These are phyloP conservation scores for Neoboletus brunneissimus DNA, from an alignment of 768 basidiomycete genomes.

Conservation along the genomic window DNA sequence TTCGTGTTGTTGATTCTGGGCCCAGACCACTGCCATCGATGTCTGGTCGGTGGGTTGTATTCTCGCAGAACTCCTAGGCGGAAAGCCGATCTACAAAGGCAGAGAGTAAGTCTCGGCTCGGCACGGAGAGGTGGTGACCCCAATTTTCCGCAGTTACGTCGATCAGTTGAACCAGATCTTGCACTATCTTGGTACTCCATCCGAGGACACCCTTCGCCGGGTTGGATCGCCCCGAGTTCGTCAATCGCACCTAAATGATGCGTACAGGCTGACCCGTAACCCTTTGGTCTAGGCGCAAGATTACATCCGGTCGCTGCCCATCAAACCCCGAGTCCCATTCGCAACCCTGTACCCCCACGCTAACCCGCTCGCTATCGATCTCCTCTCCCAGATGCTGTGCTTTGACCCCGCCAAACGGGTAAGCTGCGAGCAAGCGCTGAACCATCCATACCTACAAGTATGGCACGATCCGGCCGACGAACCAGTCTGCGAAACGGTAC, in stretches of 20 bases:
- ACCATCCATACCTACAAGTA: slow-evolving; percentile 91
- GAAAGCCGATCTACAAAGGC: slow-evolving; percentile 96
- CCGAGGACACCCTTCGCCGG: slow-evolving; percentile 92
- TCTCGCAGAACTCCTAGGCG: slow-evolving; percentile 86
- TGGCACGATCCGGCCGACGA: slow-evolving; percentile 99
- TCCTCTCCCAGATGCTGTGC: slow-evolving; percentile 86
- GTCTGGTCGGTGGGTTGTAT: slow-evolving; percentile 98
- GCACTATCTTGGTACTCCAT: slow-evolving; percentile 96
- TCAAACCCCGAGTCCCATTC: slow-evolving; percentile 93
- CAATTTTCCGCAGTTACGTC: slow-evolving; percentile 65
- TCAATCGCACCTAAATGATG: slow-evolving; percentile 6
- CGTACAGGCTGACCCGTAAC: neutral
- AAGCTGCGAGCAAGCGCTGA: slow-evolving; percentile 92
- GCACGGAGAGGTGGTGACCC: neutral
- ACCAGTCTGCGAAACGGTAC: slow-evolving; percentile 75
- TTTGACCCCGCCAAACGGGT: slow-evolving; percentile 97
- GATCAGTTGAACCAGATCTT: slow-evolving; percentile 98
- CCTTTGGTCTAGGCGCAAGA: slow-evolving; percentile 75
- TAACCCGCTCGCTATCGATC: slow-evolving; percentile 90
- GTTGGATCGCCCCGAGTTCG: slow-evolving; percentile 91
- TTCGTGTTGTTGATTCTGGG: slow-evolving; percentile 13
- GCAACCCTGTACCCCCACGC: slow-evolving; percentile 90
- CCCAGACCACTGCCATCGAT: slow-evolving; percentile 83
- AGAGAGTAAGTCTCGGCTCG: slow-evolving; percentile 66
- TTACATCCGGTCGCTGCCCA: slow-evolving; percentile 96